These are phyloP conservation scores for Fusarium aywerte DNA, from an alignment of 2,329 filamentous ascomycete genomes.

Conservation along the genomic window DNA sequence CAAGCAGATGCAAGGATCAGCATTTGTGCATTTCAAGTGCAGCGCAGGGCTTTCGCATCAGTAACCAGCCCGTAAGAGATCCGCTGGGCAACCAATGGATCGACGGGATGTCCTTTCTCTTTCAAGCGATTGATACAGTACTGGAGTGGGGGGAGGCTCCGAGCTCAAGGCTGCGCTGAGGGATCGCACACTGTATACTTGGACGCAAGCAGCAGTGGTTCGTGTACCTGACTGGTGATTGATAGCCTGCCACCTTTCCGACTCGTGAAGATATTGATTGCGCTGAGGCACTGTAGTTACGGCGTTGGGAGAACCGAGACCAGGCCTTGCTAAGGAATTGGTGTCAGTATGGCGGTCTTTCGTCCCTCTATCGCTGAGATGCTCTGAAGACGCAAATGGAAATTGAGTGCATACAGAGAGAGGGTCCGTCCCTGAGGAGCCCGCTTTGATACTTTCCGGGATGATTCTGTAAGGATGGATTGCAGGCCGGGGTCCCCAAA, in stretches of 20 bases:
- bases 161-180: slow-evolving; percentile 47
- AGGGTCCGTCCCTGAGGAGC: slow-evolving; percentile 23
- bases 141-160: slow-evolving; percentile 25
- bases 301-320: not conserved
- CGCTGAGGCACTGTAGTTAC: not conserved
- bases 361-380: slow-evolving; percentile 12
- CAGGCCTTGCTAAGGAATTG: slow-evolving; percentile 6
- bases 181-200: slow-evolving; percentile 42
- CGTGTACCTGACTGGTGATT: slow-evolving; percentile 11
- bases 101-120: slow-evolving; percentile 20
- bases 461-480: slow-evolving; percentile 13
- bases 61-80: slow-evolving; percentile 16
- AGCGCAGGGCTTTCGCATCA: slow-evolving; percentile 4
- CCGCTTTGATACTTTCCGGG: slow-evolving; percentile 32
- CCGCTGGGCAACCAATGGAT: slow-evolving; percentile 27
- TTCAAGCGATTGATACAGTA: slow-evolving; percentile 17
- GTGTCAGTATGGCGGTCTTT: slow-evolving; percentile 7
- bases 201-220: slow-evolving; percentile 18
- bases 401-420: slow-evolving; percentile 28
- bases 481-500: slow-evolving; percentile 12
- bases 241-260: no score
- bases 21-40: slow-evolving; percentile 8
- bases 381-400: slow-evolving; percentile 18
- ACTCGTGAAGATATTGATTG: not conserved
- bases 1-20: slow-evolving; percentile 14